Evolutionary conservation across 106 monocot species (phyloP).

Genomic region (Acorus gramineus): DNA sequence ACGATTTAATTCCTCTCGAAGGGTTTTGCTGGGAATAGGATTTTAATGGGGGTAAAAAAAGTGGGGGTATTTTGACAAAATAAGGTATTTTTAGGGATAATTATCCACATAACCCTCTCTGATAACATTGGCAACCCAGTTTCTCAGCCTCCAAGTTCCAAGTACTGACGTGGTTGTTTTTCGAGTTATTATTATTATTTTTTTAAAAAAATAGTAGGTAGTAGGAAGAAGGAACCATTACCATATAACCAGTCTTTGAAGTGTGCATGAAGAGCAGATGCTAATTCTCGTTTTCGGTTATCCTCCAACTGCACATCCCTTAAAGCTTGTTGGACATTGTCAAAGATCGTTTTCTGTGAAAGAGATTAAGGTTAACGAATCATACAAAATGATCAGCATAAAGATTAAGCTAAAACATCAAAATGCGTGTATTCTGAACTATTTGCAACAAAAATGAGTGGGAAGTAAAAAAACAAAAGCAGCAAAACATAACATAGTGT

Average conservation of each 20-base stretch:
- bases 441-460: constrained; percentile 48
- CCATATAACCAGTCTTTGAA: constrained; percentile 92
- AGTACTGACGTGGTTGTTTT: too few species aligned
- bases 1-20: too few species aligned
- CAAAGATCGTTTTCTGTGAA: constrained; percentile 35
- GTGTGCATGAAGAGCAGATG: constrained; percentile 57
- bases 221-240: constrained; percentile 13
- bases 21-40: too few species aligned
- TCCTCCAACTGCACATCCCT: constrained; percentile 57
- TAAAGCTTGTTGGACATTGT: constrained; percentile 59
- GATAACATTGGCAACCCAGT: too few species aligned
- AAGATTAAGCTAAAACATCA: neutral
- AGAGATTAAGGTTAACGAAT: neutral
- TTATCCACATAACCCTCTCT: too few species aligned
- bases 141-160: too few species aligned
- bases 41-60: too few species aligned
- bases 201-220: neutral
- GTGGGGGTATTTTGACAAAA: too few species aligned
- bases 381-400: neutral
- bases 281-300: constrained; percentile 49
- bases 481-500: neutral
- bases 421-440: too few species aligned
- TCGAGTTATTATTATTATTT: too few species aligned
- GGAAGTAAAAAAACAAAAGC: neutral
- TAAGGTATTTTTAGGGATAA: too few species aligned